Conservation (phyloP, 768 basidiomycete species). For the Collybia nuda region DNA sequence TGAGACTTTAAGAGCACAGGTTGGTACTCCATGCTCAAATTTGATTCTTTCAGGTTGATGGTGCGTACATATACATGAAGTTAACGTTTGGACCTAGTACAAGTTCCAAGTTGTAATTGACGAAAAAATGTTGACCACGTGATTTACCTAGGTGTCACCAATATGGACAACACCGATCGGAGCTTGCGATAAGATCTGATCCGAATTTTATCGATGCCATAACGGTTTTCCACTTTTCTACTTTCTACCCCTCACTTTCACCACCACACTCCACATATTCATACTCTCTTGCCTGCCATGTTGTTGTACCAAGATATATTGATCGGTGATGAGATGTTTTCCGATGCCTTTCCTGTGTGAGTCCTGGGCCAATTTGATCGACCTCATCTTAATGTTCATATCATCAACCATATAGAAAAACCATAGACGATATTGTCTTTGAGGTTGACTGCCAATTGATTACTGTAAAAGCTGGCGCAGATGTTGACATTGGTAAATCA, state of each 20-base stretch:
- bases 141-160: constrained; percentile 16
- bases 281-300: constrained; percentile 44
- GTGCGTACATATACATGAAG: constrained; percentile 6
- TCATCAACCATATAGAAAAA: constrained; percentile 51
- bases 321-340: constrained; percentile 86
- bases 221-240: constrained; percentile 14
- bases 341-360: constrained; percentile 88
- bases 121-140: constrained; percentile 18
- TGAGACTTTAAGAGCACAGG: constrained; percentile 69
- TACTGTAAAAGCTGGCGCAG: constrained; percentile 67
- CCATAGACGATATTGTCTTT: constrained; percentile 73
- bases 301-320: constrained; percentile 75
- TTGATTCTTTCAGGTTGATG: no score
- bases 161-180: constrained; percentile 5
- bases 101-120: no score
- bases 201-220: constrained; percentile 32
- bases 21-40: constrained; percentile 73
- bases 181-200: constrained; percentile 22
- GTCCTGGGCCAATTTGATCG: constrained; percentile 22
- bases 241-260: constrained; percentile 6
- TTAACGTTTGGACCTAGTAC: no score
- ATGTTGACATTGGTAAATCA: constrained; percentile 81
- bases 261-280: constrained; percentile 17
- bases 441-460: constrained; percentile 85
- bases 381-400: constrained; percentile 3